Percentiles rank a stretch among this genome's conserved stretches.
phyloP scores from a whole-genome alignment of 805 yeast genomes.

The Dipodascopsis uninucleata region DNA sequence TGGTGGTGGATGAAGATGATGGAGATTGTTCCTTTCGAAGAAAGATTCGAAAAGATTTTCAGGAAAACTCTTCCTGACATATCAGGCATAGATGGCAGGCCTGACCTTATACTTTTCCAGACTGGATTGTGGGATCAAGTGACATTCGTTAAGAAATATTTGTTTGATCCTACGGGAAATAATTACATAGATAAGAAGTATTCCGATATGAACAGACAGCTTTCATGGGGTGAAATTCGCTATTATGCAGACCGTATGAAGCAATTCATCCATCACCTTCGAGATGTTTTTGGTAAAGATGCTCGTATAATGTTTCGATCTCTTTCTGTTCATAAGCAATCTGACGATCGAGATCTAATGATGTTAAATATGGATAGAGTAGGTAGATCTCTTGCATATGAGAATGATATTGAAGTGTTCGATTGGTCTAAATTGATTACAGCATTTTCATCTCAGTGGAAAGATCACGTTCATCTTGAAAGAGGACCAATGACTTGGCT shows the following conservation, averaged over 20 bases:
- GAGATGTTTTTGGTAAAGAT: conserved; percentile 13
- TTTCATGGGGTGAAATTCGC: conserved; percentile 17
- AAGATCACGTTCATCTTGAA: conserved; percentile 8
- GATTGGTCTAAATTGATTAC: conserved; percentile 12
- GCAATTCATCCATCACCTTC: conserved; percentile 7
- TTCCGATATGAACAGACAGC: conserved; percentile 5
- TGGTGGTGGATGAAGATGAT: conserved; percentile 24
- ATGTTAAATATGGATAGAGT: conserved; percentile 15
- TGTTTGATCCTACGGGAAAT: no score
- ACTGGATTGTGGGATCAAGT: conserved; percentile 26
- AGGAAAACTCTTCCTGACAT: conserved; percentile 1
- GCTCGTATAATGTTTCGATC: conserved; percentile 21
- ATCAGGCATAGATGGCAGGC: conserved; percentile 5
- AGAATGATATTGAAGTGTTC: conserved; percentile 10
- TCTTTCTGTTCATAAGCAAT: conserved; percentile 6
- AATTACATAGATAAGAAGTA: no score
- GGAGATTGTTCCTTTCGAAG: conserved; percentile 21
- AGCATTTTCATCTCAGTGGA: conserved; percentile 4
- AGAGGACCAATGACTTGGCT: conserved; percentile 14
- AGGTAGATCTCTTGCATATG: conserved; percentile 5
- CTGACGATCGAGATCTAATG: conserved; percentile 14
- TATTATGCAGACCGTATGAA: conserved; percentile 11
- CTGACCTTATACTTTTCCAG: conserved; percentile 22
- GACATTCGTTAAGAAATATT: conserved; percentile 3
- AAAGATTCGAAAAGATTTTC: conserved; percentile 15